Evolutionary conservation across 148 eudicot genomes (phyloP).

Genomic region (Agrostemma githago): DNA sequence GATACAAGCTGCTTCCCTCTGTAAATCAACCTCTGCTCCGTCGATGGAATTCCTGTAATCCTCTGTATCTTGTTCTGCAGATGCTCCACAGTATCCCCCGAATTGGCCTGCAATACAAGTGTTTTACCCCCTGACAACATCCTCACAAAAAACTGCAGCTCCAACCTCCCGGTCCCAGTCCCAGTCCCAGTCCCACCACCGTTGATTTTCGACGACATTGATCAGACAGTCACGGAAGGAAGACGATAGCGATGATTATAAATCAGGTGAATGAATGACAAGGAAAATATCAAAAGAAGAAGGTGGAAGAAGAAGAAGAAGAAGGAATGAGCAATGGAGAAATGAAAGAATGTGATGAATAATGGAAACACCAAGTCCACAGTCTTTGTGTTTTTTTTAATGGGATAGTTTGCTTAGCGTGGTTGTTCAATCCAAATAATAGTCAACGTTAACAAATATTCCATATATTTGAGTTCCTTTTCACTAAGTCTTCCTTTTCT

Average conservation of each 20-base stretch:
- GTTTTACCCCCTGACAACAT: constrained; percentile 38
- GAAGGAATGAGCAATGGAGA: too few species aligned
- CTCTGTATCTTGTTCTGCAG: constrained; percentile 39
- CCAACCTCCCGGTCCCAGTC: not conserved
- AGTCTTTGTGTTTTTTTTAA: too few species aligned
- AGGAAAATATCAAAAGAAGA: too few species aligned
- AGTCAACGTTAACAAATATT: too few species aligned
- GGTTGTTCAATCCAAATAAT: too few species aligned
- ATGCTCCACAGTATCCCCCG: constrained; percentile 41
- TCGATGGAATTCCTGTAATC: constrained; percentile 42
- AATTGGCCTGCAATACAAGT: constrained; percentile 40
- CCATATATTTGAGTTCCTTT: too few species aligned
- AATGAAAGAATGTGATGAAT: too few species aligned
- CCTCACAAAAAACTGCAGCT: constrained; percentile 56
- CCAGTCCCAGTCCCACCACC: not conserved
- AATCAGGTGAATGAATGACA: too few species aligned
- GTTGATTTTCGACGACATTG: not conserved
- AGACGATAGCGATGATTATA: not conserved
- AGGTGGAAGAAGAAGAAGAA: too few species aligned
- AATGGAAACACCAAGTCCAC: too few species aligned
- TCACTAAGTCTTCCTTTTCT: too few species aligned
- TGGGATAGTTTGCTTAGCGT: too few species aligned
- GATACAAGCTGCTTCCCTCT: constrained; percentile 58
- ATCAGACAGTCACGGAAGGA: not conserved
- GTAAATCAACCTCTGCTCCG: constrained; percentile 53